Conservation (phyloP, 371 early-diverging fungal genomes). For the Mucor racemosus region DNA sequence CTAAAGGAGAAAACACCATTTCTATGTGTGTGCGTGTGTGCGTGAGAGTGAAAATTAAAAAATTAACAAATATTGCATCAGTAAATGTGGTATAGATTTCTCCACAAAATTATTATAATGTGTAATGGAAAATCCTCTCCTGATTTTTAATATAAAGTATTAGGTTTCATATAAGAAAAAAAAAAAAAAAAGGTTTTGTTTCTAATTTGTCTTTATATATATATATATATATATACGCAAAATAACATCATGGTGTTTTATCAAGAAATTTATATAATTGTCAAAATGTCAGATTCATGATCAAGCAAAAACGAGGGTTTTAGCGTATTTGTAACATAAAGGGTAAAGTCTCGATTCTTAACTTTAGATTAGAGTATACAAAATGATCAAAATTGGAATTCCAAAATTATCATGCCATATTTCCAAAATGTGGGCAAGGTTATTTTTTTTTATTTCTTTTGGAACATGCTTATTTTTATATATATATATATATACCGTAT, state of each 20-base stretch:
- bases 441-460: background rate
- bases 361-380: background rate
- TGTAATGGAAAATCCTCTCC: background rate
- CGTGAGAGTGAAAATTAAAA: background rate
- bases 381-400: no score
- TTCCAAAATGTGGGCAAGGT: background rate
- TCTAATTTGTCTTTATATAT: background rate
- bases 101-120: background rate
- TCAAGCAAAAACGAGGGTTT: background rate
- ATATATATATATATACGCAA: background rate
- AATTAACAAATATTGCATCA: background rate
- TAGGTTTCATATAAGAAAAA: conserved; percentile 2
- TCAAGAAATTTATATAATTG: no score
- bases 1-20: background rate
- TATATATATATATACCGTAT: background rate
- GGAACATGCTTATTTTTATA: background rate
- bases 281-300: background rate
- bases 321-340: background rate
- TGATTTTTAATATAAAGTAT: background rate
- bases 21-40: background rate
- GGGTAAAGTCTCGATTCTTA: background rate
- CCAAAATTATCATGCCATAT: conserved; percentile 1
- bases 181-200: no score
- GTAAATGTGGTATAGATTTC: background rate
- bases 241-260: background rate